phyloP scores from a whole-genome alignment of 331 rosid genomes.

The Acacia concinna region DNA sequence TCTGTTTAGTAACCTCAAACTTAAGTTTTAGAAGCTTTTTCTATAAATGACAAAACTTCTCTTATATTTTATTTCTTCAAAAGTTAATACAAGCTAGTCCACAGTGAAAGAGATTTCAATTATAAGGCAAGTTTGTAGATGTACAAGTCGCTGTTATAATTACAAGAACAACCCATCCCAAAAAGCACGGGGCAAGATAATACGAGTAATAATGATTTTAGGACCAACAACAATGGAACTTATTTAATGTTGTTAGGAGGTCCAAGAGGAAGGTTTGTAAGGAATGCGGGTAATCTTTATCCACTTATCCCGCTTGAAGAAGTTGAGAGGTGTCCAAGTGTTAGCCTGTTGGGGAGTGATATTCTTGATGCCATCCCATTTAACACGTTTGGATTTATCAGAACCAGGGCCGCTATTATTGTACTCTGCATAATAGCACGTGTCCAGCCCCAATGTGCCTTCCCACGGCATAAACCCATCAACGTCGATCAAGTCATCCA shows the following conservation, averaged over 20 bases:
- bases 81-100: too few relatives aligned
- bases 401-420: slow-evolving; percentile 59
- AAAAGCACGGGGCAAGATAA: not conserved
- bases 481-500: slow-evolving; percentile 48
- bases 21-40: too few relatives aligned
- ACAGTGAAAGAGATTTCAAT: too few relatives aligned
- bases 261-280: slow-evolving; percentile 23
- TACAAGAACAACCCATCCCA: not conserved
- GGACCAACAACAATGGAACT: not conserved
- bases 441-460: slow-evolving; percentile 30
- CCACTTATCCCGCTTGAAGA: slow-evolving; percentile 48
- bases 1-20: too few relatives aligned
- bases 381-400: slow-evolving; percentile 37
- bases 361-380: slow-evolving; percentile 53
- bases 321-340: slow-evolving; percentile 29
- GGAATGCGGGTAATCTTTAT: slow-evolving; percentile 45
- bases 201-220: too few relatives aligned
- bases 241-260: not conserved
- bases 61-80: too few relatives aligned
- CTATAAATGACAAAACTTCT: too few relatives aligned
- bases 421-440: slow-evolving; percentile 52
- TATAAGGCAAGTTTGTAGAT: not conserved
- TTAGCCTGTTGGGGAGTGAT: slow-evolving; percentile 23
- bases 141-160: not conserved
- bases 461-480: slow-evolving; percentile 59